phyloP scores from a whole-genome alignment of 768 basidiomycete genomes.

The Russula abietina region DNA sequence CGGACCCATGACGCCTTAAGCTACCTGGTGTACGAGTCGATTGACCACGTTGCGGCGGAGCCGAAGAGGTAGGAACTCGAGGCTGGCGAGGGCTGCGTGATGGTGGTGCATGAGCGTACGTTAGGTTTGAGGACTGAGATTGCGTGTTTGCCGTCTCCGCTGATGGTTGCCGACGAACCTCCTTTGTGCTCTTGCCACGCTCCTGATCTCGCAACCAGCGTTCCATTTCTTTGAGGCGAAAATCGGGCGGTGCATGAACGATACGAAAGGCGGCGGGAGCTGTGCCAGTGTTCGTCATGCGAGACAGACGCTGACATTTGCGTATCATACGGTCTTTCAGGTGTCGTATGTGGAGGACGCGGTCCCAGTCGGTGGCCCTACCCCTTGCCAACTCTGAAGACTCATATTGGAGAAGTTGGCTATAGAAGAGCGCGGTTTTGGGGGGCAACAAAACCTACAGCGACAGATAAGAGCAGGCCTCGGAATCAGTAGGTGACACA shows the following conservation, averaged over 20 bases:
- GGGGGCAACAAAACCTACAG: slow-evolving; percentile 62
- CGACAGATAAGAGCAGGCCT: slow-evolving; percentile 15
- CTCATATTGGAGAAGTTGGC: slow-evolving; percentile 59
- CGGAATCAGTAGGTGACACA: slow-evolving; percentile 24
- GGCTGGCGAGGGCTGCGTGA: slow-evolving; percentile 7
- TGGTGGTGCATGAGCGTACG: slow-evolving; percentile 16
- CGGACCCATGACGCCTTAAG: slow-evolving; percentile 15
- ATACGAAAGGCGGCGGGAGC: slow-evolving; percentile 50
- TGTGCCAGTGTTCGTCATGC: slow-evolving; percentile 37
- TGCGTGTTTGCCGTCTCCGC: slow-evolving; percentile 29
- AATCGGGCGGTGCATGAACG: slow-evolving; percentile 62
- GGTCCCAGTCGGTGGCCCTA: slow-evolving; percentile 54
- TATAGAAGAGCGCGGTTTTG: slow-evolving; percentile 57
- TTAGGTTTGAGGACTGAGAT: slow-evolving; percentile 21
- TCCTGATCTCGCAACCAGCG: slow-evolving; percentile 60
- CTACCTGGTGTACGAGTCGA: slow-evolving; percentile 7
- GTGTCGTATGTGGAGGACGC: slow-evolving; percentile 66
- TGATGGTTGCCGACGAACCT: slow-evolving; percentile 34
- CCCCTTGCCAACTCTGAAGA: slow-evolving; percentile 54
- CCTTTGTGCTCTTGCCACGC: slow-evolving; percentile 20
- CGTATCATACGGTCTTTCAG: slow-evolving; percentile 79
- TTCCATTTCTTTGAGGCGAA: slow-evolving; percentile 73
- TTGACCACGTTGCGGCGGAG: slow-evolving; percentile 4
- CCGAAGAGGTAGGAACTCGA: slow-evolving; percentile 1
- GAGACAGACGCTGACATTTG: slow-evolving; percentile 64